phyloP scores from a whole-genome alignment of 108 stramenopile genomes.

The Fistulifera solaris region DNA sequence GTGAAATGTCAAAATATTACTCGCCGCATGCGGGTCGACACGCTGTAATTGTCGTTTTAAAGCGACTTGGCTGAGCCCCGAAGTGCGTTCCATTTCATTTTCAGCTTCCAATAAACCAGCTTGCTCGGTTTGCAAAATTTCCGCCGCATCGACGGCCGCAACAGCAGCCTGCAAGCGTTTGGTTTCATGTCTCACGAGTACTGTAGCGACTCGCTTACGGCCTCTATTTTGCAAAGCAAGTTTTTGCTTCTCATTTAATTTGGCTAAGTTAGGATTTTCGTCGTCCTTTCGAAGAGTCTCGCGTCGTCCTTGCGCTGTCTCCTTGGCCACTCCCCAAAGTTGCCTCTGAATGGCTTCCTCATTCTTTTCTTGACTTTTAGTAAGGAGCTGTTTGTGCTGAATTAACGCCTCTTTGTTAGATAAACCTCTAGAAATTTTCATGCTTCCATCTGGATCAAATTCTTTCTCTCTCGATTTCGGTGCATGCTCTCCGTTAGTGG shows the following conservation, averaged over 20 bases:
- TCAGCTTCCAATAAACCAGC: constrained; percentile 64
- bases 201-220: constrained; percentile 15
- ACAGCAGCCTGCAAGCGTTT: constrained; percentile 68
- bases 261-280: constrained; percentile 8
- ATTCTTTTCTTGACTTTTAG: background rate
- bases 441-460: constrained; percentile 10
- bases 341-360: background rate
- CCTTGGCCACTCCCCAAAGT: too few relatives aligned
- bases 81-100: constrained; percentile 70
- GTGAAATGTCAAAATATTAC: constrained; percentile 70
- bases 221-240: constrained; percentile 30
- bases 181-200: constrained; percentile 30
- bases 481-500: background rate
- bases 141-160: constrained; percentile 61
- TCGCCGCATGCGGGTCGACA: constrained; percentile 32
- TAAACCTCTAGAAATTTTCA: constrained; percentile 3
- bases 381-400: background rate
- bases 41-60: constrained; percentile 34
- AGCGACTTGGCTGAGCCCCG: constrained; percentile 44
- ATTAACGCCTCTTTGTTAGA: constrained; percentile 4
- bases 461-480: background rate
- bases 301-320: constrained; percentile 7
- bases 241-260: constrained; percentile 33
- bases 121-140: constrained; percentile 54
- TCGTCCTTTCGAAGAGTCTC: constrained; percentile 8